Evolutionary conservation across 2,329 filamentous ascomycete species (phyloP), one percentile per base, ranked within the genome.

Genomic region (Colletotrichum tanaceti): DNA sequence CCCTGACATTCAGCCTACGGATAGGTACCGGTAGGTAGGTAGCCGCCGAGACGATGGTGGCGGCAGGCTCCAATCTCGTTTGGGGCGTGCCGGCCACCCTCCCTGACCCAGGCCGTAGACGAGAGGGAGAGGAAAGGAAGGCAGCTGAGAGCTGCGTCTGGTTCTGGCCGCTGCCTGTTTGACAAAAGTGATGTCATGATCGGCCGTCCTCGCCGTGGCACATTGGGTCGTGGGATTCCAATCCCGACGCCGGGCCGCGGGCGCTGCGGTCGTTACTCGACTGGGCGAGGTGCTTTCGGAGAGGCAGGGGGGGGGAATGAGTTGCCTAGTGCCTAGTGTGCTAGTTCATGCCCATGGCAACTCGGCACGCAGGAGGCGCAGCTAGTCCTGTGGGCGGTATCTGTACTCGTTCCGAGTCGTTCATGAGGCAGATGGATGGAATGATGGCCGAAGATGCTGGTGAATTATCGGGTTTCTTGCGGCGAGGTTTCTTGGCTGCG

Each of bases 161-260:
- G 47, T 18, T 16, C 47, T 10, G 13, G 35, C 9, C 32, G 32
- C 50, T 53, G 50, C 18, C 22, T 20, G 18, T 5, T 32, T 32
- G 5, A 10, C n/a, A 16, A 7, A 7, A 7, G n/a, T 58, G 43
- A 49, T 49, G 57, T n/a, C 47, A 58, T 58, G 41, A 58, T 58
- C 55, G 24, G 39, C 41, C 18, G 4, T 24, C 5, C 13, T 16
- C 41, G 38, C 53, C 53, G 35, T 18, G 13, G 35, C 20, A 41
- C 9, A 44, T 24, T 20, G 35, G 28, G 16, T 55, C 35, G 46
- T 22, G 14, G 46, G 46, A 49, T 49, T 49, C 46, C 20, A 4
- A 24, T 13, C 6, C 20, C n/a, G 22, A 10, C 41, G 16, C 41
- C 10, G 16, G 47, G 5, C 20, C 7, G 2, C 22, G 20, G 28